These are phyloP conservation scores for Lineolata rhizophorae DNA, from an alignment of 495 filamentous ascomycete species.

Conservation along the genomic window DNA sequence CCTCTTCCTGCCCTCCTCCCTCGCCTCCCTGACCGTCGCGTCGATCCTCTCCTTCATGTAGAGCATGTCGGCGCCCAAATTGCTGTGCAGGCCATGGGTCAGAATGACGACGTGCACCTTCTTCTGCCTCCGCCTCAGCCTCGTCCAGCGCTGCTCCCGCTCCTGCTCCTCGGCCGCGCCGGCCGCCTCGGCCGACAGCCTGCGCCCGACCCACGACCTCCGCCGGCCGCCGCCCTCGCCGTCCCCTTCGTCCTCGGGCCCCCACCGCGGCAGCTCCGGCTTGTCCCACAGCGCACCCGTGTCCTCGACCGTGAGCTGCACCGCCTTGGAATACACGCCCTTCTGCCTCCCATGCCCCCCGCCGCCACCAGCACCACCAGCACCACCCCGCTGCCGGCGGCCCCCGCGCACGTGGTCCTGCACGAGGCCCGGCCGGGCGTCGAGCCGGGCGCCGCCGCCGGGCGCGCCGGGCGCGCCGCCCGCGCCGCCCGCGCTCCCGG, in stretches of 20 bases:
- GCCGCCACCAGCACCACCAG: constrained; percentile 24
- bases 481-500: constrained; percentile 22
- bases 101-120: constrained; percentile 78
- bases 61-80: constrained; percentile 92
- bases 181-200: constrained; percentile 9
- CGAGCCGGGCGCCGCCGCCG: too few relatives aligned
- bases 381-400: constrained; percentile 2
- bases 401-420: constrained; percentile 42
- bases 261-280: constrained; percentile 51
- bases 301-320: constrained; percentile 62
- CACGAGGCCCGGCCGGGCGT: constrained; percentile 34
- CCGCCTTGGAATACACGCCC: constrained; percentile 60
- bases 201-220: constrained; percentile 2
- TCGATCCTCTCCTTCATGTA: constrained; percentile 96
- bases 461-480: too few relatives aligned
- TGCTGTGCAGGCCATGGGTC: constrained; percentile 90
- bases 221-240: constrained; percentile 12
- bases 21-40: constrained; percentile 46
- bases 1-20: constrained; percentile 33
- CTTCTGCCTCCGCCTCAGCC: constrained; percentile 30
- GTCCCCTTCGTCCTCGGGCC: constrained; percentile 26
- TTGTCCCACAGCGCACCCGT: constrained; percentile 78
- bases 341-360: constrained; percentile 30
- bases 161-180: constrained; percentile 4
- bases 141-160: constrained; percentile 17